A percentile compares a stretch with the other conserved stretches of the same genome.
phyloP scores from a whole-genome alignment of 371 early-diverging fungal species.

The Catenaria anguillulae region DNA sequence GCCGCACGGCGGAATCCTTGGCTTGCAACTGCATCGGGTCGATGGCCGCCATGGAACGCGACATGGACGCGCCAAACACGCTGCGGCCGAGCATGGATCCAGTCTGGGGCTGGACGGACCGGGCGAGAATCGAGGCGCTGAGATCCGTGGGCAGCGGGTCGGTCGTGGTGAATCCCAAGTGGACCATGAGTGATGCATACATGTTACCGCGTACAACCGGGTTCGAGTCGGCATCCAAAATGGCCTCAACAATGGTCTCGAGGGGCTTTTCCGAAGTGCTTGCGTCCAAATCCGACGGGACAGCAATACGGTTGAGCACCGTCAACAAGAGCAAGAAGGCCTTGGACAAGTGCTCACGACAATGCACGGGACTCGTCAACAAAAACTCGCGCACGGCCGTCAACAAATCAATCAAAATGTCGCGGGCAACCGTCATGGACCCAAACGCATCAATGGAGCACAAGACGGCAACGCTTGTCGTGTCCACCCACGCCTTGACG shows the following conservation, averaged over 20 bases:
- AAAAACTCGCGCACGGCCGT: constrained; percentile 32
- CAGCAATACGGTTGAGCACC: constrained; percentile 13
- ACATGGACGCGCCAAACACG: not conserved
- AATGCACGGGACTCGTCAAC: constrained; percentile 17
- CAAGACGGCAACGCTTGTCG: constrained; percentile 14
- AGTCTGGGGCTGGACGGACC: not conserved
- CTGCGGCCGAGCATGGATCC: not conserved
- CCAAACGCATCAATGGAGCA: constrained; percentile 12
- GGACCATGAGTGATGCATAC: constrained; percentile 57
- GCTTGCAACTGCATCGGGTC: too few relatives aligned
- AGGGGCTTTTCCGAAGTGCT: too few relatives aligned
- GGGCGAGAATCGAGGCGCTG: not conserved
- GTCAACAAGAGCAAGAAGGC: constrained; percentile 18
- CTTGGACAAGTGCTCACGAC: constrained; percentile 19
- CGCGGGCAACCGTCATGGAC: not conserved
- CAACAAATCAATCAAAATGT: constrained; percentile 14
- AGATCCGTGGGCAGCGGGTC: constrained; percentile 8
- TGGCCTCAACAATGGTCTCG: too few relatives aligned
- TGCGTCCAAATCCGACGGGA: too few relatives aligned
- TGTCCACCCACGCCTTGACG: constrained; percentile 18
- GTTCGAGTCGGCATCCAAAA: constrained; percentile 38
- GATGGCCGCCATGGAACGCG: too few relatives aligned
- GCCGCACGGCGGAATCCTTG: not conserved
- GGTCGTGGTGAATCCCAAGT: constrained; percentile 41
- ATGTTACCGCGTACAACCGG: constrained; percentile 61